These are phyloP conservation scores for Dactylellina cionopaga DNA, from an alignment of 2,329 filamentous ascomycete species.

Conservation along the genomic window DNA sequence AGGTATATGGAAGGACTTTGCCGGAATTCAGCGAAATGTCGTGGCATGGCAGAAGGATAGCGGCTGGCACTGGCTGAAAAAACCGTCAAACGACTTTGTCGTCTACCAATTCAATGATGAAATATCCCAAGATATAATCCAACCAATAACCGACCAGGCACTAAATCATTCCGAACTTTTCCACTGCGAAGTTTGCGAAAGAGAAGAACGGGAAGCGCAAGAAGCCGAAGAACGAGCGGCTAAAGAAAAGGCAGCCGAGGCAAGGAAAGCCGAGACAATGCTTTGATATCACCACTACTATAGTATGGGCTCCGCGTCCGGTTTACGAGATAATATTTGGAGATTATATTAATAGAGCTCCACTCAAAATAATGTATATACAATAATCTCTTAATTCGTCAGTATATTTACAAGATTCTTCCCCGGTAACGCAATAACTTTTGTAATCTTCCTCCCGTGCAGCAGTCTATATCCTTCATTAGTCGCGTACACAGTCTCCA, in stretches of 20 bases:
- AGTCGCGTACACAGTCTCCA: conserved; percentile 70
- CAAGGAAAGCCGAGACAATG: neutral
- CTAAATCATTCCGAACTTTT: neutral
- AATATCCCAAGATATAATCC: neutral
- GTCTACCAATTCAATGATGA: neutral
- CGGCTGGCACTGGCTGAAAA: conserved; percentile 42
- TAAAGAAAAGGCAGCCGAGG: neutral
- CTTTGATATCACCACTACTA: neutral
- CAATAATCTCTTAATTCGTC: conserved; percentile 59
- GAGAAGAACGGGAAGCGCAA: too few relatives aligned
- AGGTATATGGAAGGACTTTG: conserved; percentile 55
- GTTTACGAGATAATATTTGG: neutral
- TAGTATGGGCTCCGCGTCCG: neutral
- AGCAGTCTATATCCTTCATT: conserved; percentile 70
- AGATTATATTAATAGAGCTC: conserved; percentile 3
- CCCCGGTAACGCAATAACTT: conserved; percentile 72
- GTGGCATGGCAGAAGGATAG: conserved; percentile 54
- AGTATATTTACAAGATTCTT: conserved; percentile 82
- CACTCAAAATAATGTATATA: conserved; percentile 25
- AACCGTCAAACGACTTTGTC: neutral
- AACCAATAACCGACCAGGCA: neutral
- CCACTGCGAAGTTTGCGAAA: neutral
- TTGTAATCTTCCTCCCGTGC: conserved; percentile 66
- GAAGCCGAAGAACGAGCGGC: neutral
- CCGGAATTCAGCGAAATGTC: conserved; percentile 55